These are phyloP conservation scores for Cystobasidium sp. DNA, from an alignment of 1,284 basidiomycete genomes.

Conservation along the genomic window DNA sequence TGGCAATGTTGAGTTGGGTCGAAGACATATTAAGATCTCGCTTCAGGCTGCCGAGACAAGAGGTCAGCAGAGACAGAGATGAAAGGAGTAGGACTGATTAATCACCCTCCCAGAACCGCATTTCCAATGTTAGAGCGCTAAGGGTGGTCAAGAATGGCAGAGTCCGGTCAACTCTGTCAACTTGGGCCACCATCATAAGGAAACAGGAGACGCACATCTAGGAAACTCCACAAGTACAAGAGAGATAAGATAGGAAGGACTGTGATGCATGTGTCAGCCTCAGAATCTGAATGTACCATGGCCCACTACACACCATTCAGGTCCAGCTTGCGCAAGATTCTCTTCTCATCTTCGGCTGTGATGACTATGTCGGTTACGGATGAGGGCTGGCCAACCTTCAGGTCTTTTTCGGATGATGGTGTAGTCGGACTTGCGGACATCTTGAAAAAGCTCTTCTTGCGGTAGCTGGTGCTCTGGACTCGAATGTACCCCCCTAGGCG, in stretches of 20 bases:
- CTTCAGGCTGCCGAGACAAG: neutral
- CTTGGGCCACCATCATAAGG: neutral
- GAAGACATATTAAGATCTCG: neutral
- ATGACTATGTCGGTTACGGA: neutral
- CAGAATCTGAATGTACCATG: neutral
- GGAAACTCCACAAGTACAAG: conserved; percentile 6
- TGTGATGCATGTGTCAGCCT: neutral
- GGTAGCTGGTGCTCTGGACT: no score
- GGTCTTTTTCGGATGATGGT: neutral
- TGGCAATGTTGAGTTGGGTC: conserved; percentile 4
- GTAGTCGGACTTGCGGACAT: neutral
- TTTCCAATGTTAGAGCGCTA: conserved; percentile 5
- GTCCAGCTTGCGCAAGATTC: conserved; percentile 7
- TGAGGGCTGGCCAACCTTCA: neutral
- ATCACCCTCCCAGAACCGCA: conserved; percentile 1
- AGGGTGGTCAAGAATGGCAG: neutral
- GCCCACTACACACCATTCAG: neutral
- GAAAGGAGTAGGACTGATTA: neutral
- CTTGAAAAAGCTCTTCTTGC: neutral
- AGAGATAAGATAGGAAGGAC: neutral
- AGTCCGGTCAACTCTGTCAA: neutral
- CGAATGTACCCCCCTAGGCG: no score
- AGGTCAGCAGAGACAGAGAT: neutral
- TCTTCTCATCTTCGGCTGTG: neutral
- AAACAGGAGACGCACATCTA: neutral